Evolutionary conservation across 164 flowering plant species (phyloP), one percentile per base, ranked within the genome.

Genomic region (Magnolia changhungtana): DNA sequence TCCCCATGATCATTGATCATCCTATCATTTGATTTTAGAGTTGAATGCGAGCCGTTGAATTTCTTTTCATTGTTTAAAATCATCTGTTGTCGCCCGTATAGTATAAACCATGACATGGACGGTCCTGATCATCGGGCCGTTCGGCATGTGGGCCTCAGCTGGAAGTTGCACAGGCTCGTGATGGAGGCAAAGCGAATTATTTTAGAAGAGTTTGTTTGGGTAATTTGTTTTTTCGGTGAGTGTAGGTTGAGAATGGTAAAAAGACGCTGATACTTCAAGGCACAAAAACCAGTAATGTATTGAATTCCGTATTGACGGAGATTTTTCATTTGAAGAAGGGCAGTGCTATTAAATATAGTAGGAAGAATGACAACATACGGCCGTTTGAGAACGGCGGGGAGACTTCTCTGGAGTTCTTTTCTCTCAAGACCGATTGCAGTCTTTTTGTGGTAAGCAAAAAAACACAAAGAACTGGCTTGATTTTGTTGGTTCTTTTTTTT

Each of bases 381-480:
- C 99, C 98, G 0, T 94, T 96, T 80, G 98, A 96, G 78, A 87
- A 83, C 73, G 98, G 97, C 0, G 98, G 99, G 31, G 99, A 95
- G 76, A 82, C 95, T 49, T 89, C 94, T 5, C 75, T 95, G 76
- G 99, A 95, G 89, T 93, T 91, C 84, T 95, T 88, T 75, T 93
- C 99, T 37, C 87, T 76, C 45, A 95, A 94, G 80, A 95, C 97
- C 7, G 98, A 95, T 79, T 95, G 99, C 87, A 88, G 98, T 81
- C 77, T 95, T 27, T 87, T 95, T 81, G 90, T 94, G 84, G 99
- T 93, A 75, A 83, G 88, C 71, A 65, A 16, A 65, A 65, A 21
- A 3, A 37, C 7, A 5, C 45, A 5, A n/a, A n/a, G 45, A 37
- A 37, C 7, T 3, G 45, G 45, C 45, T 21, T 59, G 63, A 59